phyloP scores from a whole-genome alignment of 2,329 filamentous ascomycete species.

The Alternaria longipes region DNA sequence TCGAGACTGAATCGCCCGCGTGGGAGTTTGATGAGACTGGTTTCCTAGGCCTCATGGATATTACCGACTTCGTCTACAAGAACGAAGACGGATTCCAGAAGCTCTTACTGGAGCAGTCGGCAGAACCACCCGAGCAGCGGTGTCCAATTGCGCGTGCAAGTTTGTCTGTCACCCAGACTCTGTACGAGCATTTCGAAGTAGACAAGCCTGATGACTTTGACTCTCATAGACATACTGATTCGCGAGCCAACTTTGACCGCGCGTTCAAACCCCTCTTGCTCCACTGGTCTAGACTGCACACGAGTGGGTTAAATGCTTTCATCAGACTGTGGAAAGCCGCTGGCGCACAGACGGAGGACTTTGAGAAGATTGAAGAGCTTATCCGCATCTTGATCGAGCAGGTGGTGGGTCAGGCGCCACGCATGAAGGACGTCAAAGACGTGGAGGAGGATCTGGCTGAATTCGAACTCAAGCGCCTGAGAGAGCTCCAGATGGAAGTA shows the following conservation, averaged over 20 bases:
- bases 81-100: conserved; percentile 94
- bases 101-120: conserved; percentile 86
- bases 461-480: conserved; percentile 79
- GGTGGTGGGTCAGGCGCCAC: conserved; percentile 81
- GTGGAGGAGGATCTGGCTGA: conserved; percentile 89
- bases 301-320: conserved; percentile 84
- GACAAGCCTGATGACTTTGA: conserved; percentile 85
- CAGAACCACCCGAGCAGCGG: conserved; percentile 73
- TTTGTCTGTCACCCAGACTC: conserved; percentile 82
- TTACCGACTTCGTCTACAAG: conserved; percentile 91
- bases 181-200: conserved; percentile 96
- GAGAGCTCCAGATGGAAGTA: conserved; percentile 92
- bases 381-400: conserved; percentile 90
- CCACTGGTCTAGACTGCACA: conserved; percentile 92
- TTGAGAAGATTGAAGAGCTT: conserved; percentile 91
- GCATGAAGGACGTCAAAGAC: conserved; percentile 84
- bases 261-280: conserved; percentile 87
- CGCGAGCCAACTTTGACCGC: conserved; percentile 80
- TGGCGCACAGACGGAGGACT: conserved; percentile 83
- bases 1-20: conserved; percentile 87
- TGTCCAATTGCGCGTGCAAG: conserved; percentile 90
- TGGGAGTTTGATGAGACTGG: conserved; percentile 86
- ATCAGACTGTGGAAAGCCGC: conserved; percentile 93
- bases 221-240: conserved; percentile 78
- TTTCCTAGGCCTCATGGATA: conserved; percentile 95